Evolutionary conservation across 495 filamentous ascomycete species (phyloP).

Genomic region (Aspergillus sparsus): DNA sequence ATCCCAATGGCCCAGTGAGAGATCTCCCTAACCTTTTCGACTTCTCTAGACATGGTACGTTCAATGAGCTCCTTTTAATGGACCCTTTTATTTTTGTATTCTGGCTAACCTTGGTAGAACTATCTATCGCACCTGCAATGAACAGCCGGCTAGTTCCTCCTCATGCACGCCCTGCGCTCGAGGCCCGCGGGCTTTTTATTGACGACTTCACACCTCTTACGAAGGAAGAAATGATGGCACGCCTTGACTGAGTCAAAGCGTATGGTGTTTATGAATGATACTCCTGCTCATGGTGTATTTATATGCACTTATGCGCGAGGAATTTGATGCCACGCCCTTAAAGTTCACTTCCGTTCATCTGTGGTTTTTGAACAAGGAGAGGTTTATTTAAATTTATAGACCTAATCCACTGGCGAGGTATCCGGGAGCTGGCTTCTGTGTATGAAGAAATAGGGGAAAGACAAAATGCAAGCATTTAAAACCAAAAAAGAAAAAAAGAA

Average conservation of each 20-base stretch:
- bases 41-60: conserved; percentile 89
- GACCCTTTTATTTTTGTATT: conserved; percentile 1
- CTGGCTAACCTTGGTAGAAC: conserved; percentile 59
- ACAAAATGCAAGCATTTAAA: conserved; percentile 23
- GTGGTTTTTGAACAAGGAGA: conserved; percentile 35
- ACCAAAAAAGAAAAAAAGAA: conserved; percentile 16
- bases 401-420: conserved; percentile 26
- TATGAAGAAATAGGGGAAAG: conserved; percentile 23
- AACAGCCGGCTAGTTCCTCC: conserved; percentile 85
- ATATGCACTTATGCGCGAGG: conserved; percentile 34
- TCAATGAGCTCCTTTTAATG: conserved; percentile 3
- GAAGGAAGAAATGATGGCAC: conserved; percentile 96
- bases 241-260: conserved; percentile 75
- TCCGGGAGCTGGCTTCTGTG: conserved; percentile 36
- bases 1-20: conserved; percentile 70
- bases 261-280: conserved; percentile 45
- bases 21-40: conserved; percentile 90
- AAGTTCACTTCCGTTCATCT: conserved; percentile 39
- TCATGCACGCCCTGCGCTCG: conserved; percentile 73
- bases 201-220: conserved; percentile 89
- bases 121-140: conserved; percentile 87
- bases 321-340: conserved; percentile 37
- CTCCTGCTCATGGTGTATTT: conserved; percentile 34
- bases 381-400: conserved; percentile 26
- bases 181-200: conserved; percentile 80